Evolutionary conservation across 2,329 filamentous ascomycete species (phyloP).

Genomic region (Fusarium newnesense): DNA sequence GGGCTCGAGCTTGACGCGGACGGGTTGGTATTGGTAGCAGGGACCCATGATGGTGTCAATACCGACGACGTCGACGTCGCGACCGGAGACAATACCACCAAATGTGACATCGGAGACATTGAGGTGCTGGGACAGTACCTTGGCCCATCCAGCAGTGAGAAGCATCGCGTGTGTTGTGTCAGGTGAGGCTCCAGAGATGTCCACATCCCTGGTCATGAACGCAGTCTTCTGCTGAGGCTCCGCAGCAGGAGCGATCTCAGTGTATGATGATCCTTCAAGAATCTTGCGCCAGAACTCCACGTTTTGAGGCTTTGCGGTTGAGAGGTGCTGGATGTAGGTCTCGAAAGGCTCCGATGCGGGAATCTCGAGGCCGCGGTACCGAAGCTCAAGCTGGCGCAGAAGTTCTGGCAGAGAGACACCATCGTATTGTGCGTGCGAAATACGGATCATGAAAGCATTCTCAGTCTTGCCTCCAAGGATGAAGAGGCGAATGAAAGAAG

Average conservation of each 20-base stretch:
- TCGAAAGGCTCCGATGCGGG: slow-evolving; percentile 34
- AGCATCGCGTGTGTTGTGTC: slow-evolving; percentile 43
- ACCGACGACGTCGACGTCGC: slow-evolving; percentile 34
- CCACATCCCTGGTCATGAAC: slow-evolving; percentile 43
- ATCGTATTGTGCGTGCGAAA: slow-evolving; percentile 63
- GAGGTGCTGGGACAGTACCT: slow-evolving; percentile 37
- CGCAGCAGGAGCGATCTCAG: slow-evolving; percentile 33
- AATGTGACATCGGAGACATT: slow-evolving; percentile 40
- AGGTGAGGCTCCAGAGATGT: slow-evolving; percentile 36
- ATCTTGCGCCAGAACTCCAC: slow-evolving; percentile 35
- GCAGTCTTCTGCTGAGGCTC: slow-evolving; percentile 27
- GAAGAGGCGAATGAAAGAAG: slow-evolving; percentile 36
- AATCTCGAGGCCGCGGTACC: slow-evolving; percentile 48
- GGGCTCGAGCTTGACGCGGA: slow-evolving; percentile 40
- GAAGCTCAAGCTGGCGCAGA: slow-evolving; percentile 52
- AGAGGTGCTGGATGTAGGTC: slow-evolving; percentile 27
- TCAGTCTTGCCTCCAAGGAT: slow-evolving; percentile 27
- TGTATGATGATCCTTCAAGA: slow-evolving; percentile 33
- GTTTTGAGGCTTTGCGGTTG: slow-evolving; percentile 6
- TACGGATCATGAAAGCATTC: slow-evolving; percentile 41
- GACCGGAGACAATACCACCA: slow-evolving; percentile 44
- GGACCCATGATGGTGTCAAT: slow-evolving; percentile 43
- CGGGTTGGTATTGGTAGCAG: slow-evolving; percentile 46
- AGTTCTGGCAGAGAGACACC: slow-evolving; percentile 58
- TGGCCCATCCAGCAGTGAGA: slow-evolving; percentile 45